Percentiles rank a stretch among this genome's conserved stretches.
Evolutionary conservation across 306 rosid species (phyloP).

Genomic region (Begonia fuchsioides): DNA sequence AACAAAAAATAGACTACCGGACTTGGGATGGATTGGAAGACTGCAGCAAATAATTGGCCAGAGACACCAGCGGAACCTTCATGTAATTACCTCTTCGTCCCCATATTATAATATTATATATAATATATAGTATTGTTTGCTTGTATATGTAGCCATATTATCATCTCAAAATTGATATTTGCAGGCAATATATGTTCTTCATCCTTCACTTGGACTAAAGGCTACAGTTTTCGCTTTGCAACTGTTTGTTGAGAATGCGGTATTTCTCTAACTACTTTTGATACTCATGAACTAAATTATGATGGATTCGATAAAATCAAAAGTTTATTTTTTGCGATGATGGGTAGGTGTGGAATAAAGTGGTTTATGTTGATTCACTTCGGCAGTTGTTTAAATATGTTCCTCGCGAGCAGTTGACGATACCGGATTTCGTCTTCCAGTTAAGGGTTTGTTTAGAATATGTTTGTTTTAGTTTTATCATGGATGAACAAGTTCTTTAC

Average conservation of each 20-base stretch:
- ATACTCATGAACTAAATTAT: too few relatives aligned
- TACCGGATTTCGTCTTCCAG: conserved; percentile 97
- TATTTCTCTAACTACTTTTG: conserved; percentile 21
- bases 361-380: conserved; percentile 76
- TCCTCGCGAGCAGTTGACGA: conserved; percentile 96
- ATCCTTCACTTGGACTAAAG: conserved; percentile 87
- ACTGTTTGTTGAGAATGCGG: conserved; percentile 65
- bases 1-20: conserved; percentile 64
- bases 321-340: neutral
- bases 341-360: conserved; percentile 90
- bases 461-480: too few relatives aligned
- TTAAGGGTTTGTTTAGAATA: conserved; percentile 26
- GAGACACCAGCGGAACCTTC: conserved; percentile 83
- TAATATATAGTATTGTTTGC: too few relatives aligned
- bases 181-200: conserved; percentile 90
- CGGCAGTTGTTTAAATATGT: conserved; percentile 86
- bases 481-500: too few relatives aligned
- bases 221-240: conserved; percentile 62
- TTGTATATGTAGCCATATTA: conserved; percentile 9
- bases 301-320: too few relatives aligned
- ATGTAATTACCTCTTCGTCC: conserved; percentile 26
- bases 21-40: conserved; percentile 91
- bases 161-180: conserved; percentile 20
- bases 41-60: conserved; percentile 83
- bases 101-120: neutral